Base-by-base conservation (phyloP, 139 green algal species). In the Picochlorum sp. region DNA sequence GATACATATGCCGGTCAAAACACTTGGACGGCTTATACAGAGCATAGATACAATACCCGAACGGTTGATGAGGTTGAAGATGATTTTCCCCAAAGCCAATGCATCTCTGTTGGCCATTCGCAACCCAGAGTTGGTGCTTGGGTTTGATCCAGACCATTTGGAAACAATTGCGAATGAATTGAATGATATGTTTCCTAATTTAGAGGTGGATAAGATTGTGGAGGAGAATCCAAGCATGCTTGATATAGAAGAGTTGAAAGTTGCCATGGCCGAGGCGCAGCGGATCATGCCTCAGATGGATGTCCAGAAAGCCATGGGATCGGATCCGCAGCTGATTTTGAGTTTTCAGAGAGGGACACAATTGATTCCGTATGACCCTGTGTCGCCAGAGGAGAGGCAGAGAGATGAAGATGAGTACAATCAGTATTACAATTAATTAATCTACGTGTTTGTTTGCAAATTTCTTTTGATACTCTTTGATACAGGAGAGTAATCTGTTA, bases 291-390 rank as follows among this genome's bases (percentile, higher is more conserved):
- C 81, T 0, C 24, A 57, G 4, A 56, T 76, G 1, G 70, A 92
- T 52, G 34, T 86, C 11, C 45, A 72, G 15, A 13, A 71, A 20
- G 68, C 83, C 41, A 71, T 90, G 71, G 63, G 70, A 2, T 62
- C 13, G 28, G 75, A 94, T 57, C 86, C 86, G 0, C 62, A 82
- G 52, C 65, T 87, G 45, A 82, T 94, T 38, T 67, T 92, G n/a
- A 68, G 63, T 3, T 80, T 94, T 47, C 75, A 90, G 57, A 81
- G 83, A 21, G 83, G 85, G 14, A 73, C 59, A 49, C 59, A 73
- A 23, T 65, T 92, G 31, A 90, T 94, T 31, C 77, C 82, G 1
- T 92, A 90, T 45, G 85, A 66, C n/a, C 60, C 60, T 24, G n/a
- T 31, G 21, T 24, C 54, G 14, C 23, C 34, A 20, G 56, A 55